phyloP scores from a whole-genome alignment of 2,329 filamentous ascomycete genomes.

The Metarhizium robertsii region DNA sequence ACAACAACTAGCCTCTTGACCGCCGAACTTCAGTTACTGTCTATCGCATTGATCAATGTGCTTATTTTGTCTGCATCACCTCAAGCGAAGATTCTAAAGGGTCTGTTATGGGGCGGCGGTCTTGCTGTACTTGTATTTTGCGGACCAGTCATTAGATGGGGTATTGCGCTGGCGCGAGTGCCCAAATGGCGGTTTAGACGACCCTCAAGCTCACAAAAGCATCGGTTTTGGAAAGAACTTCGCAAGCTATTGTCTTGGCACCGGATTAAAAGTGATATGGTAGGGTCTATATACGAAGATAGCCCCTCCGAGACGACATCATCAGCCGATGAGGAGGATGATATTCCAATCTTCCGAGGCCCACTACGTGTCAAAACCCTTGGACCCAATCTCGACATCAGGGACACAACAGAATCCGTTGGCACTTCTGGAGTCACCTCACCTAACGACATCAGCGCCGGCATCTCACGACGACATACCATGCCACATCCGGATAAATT shows the following conservation, averaged over 20 bases:
- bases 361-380: slow-evolving; percentile 22
- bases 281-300: slow-evolving; percentile 22
- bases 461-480: slow-evolving; percentile 37
- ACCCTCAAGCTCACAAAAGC: slow-evolving; percentile 28
- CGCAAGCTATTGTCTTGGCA: slow-evolving; percentile 35
- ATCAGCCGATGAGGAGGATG: slow-evolving; percentile 23
- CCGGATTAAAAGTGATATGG: slow-evolving; percentile 32
- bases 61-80: slow-evolving; percentile 69
- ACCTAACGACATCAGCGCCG: background rate
- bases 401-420: background rate
- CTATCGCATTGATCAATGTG: slow-evolving; percentile 72
- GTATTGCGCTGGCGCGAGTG: slow-evolving; percentile 75
- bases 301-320: slow-evolving; percentile 19
- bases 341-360: slow-evolving; percentile 10
- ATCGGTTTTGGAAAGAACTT: slow-evolving; percentile 27
- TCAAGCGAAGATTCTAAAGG: slow-evolving; percentile 77
- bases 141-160: slow-evolving; percentile 68
- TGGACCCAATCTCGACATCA: slow-evolving; percentile 9
- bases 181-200: slow-evolving; percentile 83
- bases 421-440: background rate
- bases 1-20: slow-evolving; percentile 82
- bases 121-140: slow-evolving; percentile 66
- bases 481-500: slow-evolving; percentile 33
- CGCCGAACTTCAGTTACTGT: slow-evolving; percentile 81
- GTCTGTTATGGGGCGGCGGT: slow-evolving; percentile 77